Base-by-base conservation (phyloP, 192 early-diverging fungal species). In the Diversispora epigaea region DNA sequence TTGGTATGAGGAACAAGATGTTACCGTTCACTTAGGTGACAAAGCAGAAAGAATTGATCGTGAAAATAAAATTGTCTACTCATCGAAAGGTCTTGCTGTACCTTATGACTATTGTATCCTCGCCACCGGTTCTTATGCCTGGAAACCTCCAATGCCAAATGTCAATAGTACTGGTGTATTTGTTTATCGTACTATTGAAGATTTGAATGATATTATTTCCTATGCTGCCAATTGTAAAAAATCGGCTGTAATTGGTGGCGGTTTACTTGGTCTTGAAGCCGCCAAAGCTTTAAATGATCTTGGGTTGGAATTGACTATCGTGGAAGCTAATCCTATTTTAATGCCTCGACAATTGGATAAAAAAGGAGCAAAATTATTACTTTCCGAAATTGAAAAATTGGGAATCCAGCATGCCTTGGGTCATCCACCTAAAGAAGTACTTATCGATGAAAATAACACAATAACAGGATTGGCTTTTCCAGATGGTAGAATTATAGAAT, bases 181-280 rank as follows among this genome's bases (percentile, higher is more conserved):
- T 63, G 87, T 89, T n/a, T 91, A 91, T 70, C 89, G 90, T 49
- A 91, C 89, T 9, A 79, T 91, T 44, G 75, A 88, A 25, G 89
- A 91, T 68, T 64, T 92, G 17, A 58, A 87, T 10, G 21, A 49
- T 46, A 92, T 91, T 5, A 84, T 86, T 39, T 61, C 74, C 2
- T 84, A 80, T 73, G 71, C 87, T 22, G 39, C 80, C 49, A 52
- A 39, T 17, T 56, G 66, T 41, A 85, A 77, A 68, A 56, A 75
- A 25, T 89, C 86, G 11, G 85, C 85, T 19, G 84, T 91, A 19
- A 73, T 91, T 61, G 90, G 90, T 43, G 90, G 90, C 40, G 90
- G 90, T 45, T 74, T 91, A 45, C 80, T 91, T 47, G 89, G 89
- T 9, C 74, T 91, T 21, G 90, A 91, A 73, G 90, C 90, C 25